phyloP scores from a whole-genome alignment of 768 basidiomycete genomes.

The Termitomyces sp. region DNA sequence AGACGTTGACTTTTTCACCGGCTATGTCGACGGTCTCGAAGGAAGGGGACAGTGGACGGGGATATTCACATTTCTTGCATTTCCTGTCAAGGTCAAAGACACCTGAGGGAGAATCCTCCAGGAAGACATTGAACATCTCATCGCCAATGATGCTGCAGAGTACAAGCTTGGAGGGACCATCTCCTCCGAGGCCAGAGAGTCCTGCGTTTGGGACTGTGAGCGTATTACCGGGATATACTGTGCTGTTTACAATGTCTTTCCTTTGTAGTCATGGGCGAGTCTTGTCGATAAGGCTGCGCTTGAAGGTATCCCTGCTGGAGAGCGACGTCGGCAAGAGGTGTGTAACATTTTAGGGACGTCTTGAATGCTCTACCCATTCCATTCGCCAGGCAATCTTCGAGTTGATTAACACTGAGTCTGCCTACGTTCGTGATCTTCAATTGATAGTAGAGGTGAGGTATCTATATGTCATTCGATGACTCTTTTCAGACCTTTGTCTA shows the following conservation, averaged over 20 bases:
- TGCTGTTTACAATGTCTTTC: not conserved
- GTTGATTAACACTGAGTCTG: conserved; percentile 83
- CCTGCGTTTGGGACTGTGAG: conserved; percentile 64
- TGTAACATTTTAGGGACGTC: not conserved
- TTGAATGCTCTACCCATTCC: not conserved
- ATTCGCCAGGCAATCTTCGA: conserved; percentile 81
- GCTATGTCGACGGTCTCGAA: conserved; percentile 23
- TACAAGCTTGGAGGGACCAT: conserved; percentile 17
- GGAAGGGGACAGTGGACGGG: conserved; percentile 27
- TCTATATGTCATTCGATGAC: not conserved
- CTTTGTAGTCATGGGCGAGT: conserved; percentile 81
- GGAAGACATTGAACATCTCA: conserved; percentile 51
- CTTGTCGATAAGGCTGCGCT: conserved; percentile 81
- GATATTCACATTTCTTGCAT: conserved; percentile 48
- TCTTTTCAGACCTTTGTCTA: conserved; percentile 22
- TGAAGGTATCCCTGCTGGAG: conserved; percentile 69
- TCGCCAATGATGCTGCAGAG: conserved; percentile 48
- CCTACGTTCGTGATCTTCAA: conserved; percentile 89
- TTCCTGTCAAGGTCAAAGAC: conserved; percentile 62
- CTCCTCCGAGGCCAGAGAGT: conserved; percentile 38
- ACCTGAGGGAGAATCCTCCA: conserved; percentile 40
- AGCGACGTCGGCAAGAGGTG: conserved; percentile 87
- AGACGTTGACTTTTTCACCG: conserved; percentile 39
- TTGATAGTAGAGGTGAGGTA: conserved; percentile 76
- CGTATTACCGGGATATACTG: conserved; percentile 15